phyloP scores from a whole-genome alignment of 495 filamentous ascomycete species.

The Corynascus novoguineensis region DNA sequence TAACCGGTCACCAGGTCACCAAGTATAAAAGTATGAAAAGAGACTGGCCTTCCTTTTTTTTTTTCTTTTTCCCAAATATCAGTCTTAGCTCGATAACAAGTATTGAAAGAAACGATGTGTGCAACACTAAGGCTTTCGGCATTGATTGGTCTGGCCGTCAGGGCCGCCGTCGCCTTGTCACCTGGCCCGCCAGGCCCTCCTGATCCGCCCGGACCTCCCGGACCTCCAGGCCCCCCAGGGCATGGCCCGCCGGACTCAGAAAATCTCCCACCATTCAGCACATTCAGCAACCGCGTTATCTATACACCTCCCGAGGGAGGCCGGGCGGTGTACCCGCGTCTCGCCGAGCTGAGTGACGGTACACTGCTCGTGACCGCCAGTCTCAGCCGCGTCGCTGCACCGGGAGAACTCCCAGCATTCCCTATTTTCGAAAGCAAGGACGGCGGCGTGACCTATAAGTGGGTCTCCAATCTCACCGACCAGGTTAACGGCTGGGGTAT shows the following conservation, averaged over 20 bases:
- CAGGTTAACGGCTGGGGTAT: slow-evolving; percentile 58
- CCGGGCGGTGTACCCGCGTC: slow-evolving; percentile 49
- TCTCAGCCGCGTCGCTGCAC: slow-evolving; percentile 60
- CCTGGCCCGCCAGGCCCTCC: background rate
- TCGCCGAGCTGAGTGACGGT: slow-evolving; percentile 43
- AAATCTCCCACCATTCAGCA: slow-evolving; percentile 4
- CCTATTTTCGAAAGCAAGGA: slow-evolving; percentile 61
- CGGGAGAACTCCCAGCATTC: slow-evolving; percentile 51
- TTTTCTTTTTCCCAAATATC: too few relatives aligned
- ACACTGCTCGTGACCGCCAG: slow-evolving; percentile 61
- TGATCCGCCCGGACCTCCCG: background rate
- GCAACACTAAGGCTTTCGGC: background rate
- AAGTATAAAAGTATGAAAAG: too few relatives aligned
- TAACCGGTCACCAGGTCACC: background rate
- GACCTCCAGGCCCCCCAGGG: background rate
- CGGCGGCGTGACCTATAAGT: slow-evolving; percentile 55
- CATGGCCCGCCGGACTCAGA: background rate
- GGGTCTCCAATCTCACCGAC: slow-evolving; percentile 57
- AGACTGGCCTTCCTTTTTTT: too few relatives aligned
- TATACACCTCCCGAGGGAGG: slow-evolving; percentile 35
- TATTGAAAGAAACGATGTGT: background rate
- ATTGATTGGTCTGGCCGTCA: background rate
- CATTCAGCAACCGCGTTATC: slow-evolving; percentile 36
- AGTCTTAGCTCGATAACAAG: too few relatives aligned
- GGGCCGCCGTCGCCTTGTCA: background rate